phyloP scores from a whole-genome alignment of 106 monocot genomes.

The Phalaenopsis aphrodite region DNA sequence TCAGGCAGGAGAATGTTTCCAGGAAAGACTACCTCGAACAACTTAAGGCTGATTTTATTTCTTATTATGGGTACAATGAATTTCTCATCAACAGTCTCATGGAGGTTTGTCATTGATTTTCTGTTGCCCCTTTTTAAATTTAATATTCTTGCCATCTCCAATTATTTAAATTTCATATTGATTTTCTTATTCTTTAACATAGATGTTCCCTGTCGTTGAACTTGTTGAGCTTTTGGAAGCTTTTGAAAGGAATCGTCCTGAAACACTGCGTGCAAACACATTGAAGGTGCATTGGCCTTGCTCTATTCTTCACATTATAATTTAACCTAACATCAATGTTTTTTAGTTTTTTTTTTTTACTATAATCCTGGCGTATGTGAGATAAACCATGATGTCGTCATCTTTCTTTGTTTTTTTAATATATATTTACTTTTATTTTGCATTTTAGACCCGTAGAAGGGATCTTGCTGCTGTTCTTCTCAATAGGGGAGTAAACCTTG shows the following conservation, averaged over 20 bases:
- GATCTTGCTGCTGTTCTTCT: too few species aligned
- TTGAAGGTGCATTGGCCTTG: constrained; percentile 52
- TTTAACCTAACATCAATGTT: background rate
- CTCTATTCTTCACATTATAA: background rate
- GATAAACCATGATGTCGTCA: background rate
- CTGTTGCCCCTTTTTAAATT: background rate
- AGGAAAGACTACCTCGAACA: constrained; percentile 72
- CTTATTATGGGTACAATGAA: constrained; percentile 92
- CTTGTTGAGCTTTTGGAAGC: constrained; percentile 82
- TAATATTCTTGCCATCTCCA: background rate
- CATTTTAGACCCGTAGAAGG: too few species aligned
- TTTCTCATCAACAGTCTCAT: constrained; percentile 68
- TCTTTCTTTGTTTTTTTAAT: background rate
- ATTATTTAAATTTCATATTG: background rate
- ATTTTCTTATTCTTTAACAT: background rate
- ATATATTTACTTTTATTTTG: too few species aligned
- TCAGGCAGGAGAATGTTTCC: constrained; percentile 65
- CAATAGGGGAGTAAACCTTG: too few species aligned
- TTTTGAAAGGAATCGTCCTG: constrained; percentile 73
- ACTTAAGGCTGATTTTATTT: constrained; percentile 59
- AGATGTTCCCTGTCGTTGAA: constrained; percentile 83
- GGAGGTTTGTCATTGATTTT: constrained; percentile 37
- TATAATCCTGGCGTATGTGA: background rate
- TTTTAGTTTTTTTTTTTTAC: background rate
- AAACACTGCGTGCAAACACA: constrained; percentile 75